These are phyloP conservation scores for Lolium perenne DNA, from an alignment of 176 grass and related monocot species.

Conservation along the genomic window DNA sequence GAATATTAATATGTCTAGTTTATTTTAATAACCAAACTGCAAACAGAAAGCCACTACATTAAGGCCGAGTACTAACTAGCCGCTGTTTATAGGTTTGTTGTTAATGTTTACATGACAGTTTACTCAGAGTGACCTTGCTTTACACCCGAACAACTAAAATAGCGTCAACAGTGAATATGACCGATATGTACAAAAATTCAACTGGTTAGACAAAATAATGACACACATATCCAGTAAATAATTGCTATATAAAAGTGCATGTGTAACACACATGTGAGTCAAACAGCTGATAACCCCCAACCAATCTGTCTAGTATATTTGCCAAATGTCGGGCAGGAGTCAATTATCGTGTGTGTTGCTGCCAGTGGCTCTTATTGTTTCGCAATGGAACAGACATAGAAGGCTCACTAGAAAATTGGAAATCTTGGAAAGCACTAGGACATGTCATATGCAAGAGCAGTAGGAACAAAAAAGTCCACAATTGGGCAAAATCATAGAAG, in stretches of 20 bases:
- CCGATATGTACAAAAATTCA: background rate
- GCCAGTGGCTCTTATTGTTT: too few species aligned
- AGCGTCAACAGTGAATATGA: background rate
- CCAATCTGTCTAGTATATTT: too few species aligned
- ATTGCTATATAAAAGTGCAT: background rate
- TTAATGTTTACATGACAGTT: background rate
- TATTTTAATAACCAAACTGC: background rate
- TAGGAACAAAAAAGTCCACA: too few species aligned
- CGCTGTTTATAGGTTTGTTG: background rate
- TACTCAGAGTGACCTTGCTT: background rate
- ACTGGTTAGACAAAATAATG: constrained; percentile 1
- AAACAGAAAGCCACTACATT: background rate
- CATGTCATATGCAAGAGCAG: too few species aligned
- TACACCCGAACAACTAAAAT: background rate
- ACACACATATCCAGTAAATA: background rate
- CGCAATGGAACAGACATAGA: too few species aligned
- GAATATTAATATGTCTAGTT: background rate
- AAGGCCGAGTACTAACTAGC: background rate
- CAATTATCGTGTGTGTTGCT: too few species aligned
- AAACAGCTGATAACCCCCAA: too few species aligned
- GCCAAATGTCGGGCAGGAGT: too few species aligned
- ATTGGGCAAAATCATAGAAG: too few species aligned
- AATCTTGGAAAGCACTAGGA: too few species aligned
- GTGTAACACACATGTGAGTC: too few species aligned
- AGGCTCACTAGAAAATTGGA: too few species aligned